Evolutionary conservation across 805 yeast species (phyloP).

Genomic region (Metschnikowia santaceciliae): DNA sequence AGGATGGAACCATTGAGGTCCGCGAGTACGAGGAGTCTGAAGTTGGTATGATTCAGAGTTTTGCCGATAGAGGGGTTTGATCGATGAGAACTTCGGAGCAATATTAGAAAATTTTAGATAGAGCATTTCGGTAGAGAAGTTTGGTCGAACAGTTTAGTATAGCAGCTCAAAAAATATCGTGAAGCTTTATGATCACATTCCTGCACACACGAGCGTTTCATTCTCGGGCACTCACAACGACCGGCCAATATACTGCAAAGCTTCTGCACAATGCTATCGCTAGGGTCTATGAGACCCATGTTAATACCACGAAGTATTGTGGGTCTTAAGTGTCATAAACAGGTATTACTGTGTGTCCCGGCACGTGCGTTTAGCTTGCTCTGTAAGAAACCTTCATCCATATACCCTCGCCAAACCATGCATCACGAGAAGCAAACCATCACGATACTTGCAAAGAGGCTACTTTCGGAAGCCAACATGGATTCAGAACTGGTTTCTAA

Average conservation of each 20-base stretch:
- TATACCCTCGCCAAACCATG: neutral
- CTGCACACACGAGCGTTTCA: conserved; percentile 1
- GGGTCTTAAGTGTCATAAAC: neutral
- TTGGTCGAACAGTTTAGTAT: no score
- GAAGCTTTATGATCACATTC: neutral
- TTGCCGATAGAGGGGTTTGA: conserved; percentile 46
- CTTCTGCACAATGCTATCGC: conserved; percentile 1
- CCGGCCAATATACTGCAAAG: neutral
- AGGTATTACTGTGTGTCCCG: neutral
- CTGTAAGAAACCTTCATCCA: neutral
- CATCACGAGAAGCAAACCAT: neutral
- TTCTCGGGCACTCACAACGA: conserved; percentile 2
- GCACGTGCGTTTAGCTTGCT: neutral
- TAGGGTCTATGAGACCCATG: conserved; percentile 1
- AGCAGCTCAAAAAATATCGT: no score
- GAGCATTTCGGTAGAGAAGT: no score
- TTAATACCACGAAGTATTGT: neutral
- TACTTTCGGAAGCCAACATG: neutral
- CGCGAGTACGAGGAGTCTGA: conserved; percentile 71
- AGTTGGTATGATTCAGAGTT: conserved; percentile 76
- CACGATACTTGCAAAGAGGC: neutral
- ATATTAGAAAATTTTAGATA: no score
- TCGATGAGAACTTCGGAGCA: no score
- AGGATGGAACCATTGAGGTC: conserved; percentile 46
- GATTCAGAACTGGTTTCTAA: neutral